Percentiles rank a stretch among this genome's conserved stretches.
phyloP scores from a whole-genome alignment of 2,329 filamentous ascomycete species.

The Amphichorda felina region DNA sequence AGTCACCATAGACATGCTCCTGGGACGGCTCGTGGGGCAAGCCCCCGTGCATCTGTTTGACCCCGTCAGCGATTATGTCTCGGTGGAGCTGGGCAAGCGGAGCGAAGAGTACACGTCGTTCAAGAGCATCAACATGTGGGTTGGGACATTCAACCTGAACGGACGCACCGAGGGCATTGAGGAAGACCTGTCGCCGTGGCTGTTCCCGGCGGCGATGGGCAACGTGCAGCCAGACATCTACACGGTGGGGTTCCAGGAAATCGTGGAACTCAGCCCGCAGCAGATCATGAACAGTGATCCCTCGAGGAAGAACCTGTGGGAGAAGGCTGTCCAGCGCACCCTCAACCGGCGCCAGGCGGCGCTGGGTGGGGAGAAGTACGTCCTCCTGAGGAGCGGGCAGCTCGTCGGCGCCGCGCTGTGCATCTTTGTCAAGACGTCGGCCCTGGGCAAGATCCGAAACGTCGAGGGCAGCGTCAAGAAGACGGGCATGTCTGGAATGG shows the following conservation, averaged over 20 bases:
- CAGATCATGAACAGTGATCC: slow-evolving; percentile 99
- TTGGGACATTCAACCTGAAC: slow-evolving; percentile 92
- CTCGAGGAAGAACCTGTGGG: slow-evolving; percentile 74
- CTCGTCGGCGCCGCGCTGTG: slow-evolving; percentile 88
- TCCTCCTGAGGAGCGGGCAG: slow-evolving; percentile 82
- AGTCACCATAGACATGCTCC: slow-evolving; percentile 85
- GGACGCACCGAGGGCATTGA: slow-evolving; percentile 69
- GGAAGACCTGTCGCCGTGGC: slow-evolving; percentile 74
- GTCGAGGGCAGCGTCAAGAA: slow-evolving; percentile 96
- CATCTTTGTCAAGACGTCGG: slow-evolving; percentile 75
- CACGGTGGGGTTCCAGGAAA: slow-evolving; percentile 91
- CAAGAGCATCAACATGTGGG: slow-evolving; percentile 66
- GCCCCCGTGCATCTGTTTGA: slow-evolving; percentile 78
- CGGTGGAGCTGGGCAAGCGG: slow-evolving; percentile 58
- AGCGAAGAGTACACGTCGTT: slow-evolving; percentile 63
- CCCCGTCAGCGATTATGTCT: slow-evolving; percentile 86
- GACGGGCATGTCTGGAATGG: slow-evolving; percentile 87
- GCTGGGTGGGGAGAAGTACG: slow-evolving; percentile 65
- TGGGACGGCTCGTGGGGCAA: slow-evolving; percentile 78
- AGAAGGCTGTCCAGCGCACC: slow-evolving; percentile 64
- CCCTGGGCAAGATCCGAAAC: slow-evolving; percentile 78
- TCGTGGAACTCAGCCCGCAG: slow-evolving; percentile 93
- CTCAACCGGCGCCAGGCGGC: slow-evolving; percentile 61
- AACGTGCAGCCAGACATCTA: slow-evolving; percentile 70
- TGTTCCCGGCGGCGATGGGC: slow-evolving; percentile 52